Evolutionary conservation across 164 flowering plant species (phyloP).

Genomic region (Vitis cinerea): DNA sequence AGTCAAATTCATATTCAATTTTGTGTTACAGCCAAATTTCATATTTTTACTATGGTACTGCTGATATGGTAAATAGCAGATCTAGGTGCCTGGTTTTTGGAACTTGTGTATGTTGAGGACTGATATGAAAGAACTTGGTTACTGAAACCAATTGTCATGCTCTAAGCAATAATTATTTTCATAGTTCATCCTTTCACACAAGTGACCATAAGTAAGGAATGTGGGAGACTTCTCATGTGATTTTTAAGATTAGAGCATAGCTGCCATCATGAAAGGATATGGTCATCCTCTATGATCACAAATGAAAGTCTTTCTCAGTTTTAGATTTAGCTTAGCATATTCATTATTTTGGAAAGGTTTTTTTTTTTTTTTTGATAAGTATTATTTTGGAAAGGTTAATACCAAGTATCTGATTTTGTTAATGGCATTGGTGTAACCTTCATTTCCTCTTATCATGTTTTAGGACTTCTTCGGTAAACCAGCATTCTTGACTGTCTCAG

Average conservation of each 20-base stretch:
- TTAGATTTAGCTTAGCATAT: not conserved
- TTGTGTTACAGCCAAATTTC: not conserved
- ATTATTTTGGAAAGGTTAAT: not conserved
- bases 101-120: not conserved
- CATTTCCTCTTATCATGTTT: conserved; percentile 8
- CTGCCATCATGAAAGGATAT: not conserved
- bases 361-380: too few species aligned
- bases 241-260: not conserved
- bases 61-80: not conserved
- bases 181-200: not conserved
- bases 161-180: not conserved
- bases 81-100: not conserved
- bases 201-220: not conserved
- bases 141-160: not conserved
- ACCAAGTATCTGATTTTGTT: not conserved
- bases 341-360: not conserved
- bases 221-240: not conserved
- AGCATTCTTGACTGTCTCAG: conserved; percentile 98
- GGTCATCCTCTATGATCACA: too few species aligned
- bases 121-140: not conserved
- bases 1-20: conserved; percentile 11
- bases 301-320: too few species aligned
- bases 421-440: not conserved
- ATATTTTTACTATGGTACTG: too few species aligned
- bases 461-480: conserved; percentile 98